Evolutionary conservation across 106 monocot genomes (phyloP).

Genomic region (Dendrobium catenatum): DNA sequence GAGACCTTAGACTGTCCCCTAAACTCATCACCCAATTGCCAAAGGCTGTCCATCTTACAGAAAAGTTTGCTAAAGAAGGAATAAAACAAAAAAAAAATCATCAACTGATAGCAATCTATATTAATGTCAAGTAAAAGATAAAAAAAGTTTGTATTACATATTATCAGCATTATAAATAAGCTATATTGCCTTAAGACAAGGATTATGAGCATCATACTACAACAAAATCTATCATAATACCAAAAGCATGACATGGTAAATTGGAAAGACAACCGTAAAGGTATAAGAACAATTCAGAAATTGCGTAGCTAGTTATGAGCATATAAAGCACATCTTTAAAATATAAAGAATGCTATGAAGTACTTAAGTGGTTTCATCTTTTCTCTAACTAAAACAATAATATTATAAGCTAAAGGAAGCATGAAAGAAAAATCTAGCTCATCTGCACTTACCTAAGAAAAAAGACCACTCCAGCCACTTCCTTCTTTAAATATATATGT

Average conservation of each 20-base stretch:
- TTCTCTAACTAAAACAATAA: background rate
- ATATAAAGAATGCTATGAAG: background rate
- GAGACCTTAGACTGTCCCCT: constrained; percentile 63
- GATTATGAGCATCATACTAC: background rate
- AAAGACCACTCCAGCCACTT: background rate
- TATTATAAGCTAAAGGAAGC: background rate
- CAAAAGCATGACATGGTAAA: background rate
- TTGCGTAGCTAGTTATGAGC: background rate
- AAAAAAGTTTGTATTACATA: background rate
- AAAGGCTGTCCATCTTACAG: constrained; percentile 63
- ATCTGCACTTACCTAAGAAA: background rate
- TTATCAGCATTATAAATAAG: background rate
- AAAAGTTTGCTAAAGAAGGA: background rate
- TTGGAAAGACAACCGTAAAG: background rate
- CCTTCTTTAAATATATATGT: background rate
- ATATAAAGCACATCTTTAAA: background rate
- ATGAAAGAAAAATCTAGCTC: background rate
- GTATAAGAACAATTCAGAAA: background rate
- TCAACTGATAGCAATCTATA: background rate
- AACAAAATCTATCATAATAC: background rate
- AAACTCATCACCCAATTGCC: constrained; percentile 81
- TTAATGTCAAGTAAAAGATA: background rate
- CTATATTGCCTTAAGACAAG: background rate
- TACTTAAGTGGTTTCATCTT: background rate
- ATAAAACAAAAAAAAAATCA: too few species aligned